Base-by-base conservation (phyloP, 164 flowering plant species). In the Macadamia tetraphylla region DNA sequence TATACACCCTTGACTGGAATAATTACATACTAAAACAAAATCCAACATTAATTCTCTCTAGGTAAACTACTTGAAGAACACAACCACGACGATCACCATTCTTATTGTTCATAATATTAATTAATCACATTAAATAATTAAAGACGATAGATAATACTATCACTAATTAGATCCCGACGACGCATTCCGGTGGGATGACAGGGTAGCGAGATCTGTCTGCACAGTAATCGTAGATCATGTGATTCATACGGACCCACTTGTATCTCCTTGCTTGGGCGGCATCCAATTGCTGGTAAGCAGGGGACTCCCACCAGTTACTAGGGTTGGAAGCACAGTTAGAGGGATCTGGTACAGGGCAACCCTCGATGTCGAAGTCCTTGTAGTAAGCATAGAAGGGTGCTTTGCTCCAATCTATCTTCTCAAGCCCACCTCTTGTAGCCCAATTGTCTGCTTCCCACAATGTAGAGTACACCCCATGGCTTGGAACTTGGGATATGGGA, bases 401-500 rank as follows among this genome's bases (percentile, higher is more conserved):
- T 62, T 82, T 80, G 71, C 73, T 73, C 91, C 91, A 87, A 57
- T 85, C 76, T 3, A 84, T 80, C 59, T 82, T 86, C 80, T 80
- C 85, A 0, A 80, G 62, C 18, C 88, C 88, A 0, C 88, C 88
- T 23, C 87, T 73, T 40, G 88, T 85, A 0, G 91, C 91, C 89
- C 89, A 87, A 30, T 82, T 82, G 53, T 85, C 81, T 13, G 86
- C 87, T 74, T 84, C 84, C 88, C 88, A 85, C 49, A 85, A 55
- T 3, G 85, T 85, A 17, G 88, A 83, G 65, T 62, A 85, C 6
- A 85, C 71, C 15, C 83, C 88, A 85, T 85, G 23, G 87, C 76
- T 30, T 85, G 86, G 42, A 15, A n/a, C 46, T 68, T 81, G 0
- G 88, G 88, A 71, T 35, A 82, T 42, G 84, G 84, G 11, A 83